Evolutionary conservation across 371 early-diverging fungal species (phyloP), one percentile per base, ranked within the genome.

Genomic region (Mucor racemosus): DNA sequence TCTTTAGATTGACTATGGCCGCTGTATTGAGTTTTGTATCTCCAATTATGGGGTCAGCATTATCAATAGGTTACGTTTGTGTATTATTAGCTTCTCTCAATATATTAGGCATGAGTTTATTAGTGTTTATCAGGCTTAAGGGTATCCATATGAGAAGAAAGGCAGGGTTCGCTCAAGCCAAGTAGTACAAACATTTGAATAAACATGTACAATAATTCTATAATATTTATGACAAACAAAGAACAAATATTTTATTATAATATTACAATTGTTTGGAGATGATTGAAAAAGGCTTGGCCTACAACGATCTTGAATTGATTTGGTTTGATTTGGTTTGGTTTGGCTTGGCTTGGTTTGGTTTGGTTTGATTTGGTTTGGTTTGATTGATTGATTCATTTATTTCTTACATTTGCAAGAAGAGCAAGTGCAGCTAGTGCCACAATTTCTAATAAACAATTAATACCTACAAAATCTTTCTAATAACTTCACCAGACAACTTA

Each of bases 1-100:
- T 88, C 31, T 69, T 81, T 60, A 65, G 84, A 5, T 79, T 84
- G 81, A 58, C 77, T 10, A 62, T 82, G 72, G 85, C 86, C 6
- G 79, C 81, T 62, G 62, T 84, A 6, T n/a, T 70, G 13, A 84
- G 84, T 36, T 61, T 76, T 5, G 57, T 77, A 15, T 66, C 66
- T 0, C 66, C 66, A 21, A 66, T 66, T 15, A 60, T 66, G 35
- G 60, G 60, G 63, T 71, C 63, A 56, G 72, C 36, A 66, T 69
- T 15, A 58, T 76, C 54, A 55, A 75, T 39, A 34, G 80, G 82
- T 4, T 82, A 75, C 41, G 60, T 79, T 2, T 67, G 69, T 33
- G 71, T 78, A 7, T 58, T 79, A 13, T 64, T 78, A 31, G 74
- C 80, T 11, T 64, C 61, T 7, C 58, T 82, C 4, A 82, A 78